Evolutionary conservation across 345 rosid species (phyloP).

Genomic region (Erysimum cheiranthoides): DNA sequence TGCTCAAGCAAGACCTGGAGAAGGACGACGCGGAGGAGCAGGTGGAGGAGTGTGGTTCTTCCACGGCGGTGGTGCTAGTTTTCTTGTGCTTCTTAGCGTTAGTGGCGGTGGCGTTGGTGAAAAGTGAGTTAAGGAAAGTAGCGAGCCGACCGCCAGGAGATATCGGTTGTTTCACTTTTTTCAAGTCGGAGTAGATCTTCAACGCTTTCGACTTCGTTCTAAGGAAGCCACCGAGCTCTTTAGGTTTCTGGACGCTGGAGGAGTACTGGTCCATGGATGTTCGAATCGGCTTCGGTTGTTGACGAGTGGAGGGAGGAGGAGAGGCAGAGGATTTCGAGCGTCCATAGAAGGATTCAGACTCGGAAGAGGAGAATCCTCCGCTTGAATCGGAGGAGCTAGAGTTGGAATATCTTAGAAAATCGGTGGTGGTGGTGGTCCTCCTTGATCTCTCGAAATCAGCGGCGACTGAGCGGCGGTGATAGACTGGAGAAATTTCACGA

Average conservation of each 20-base stretch:
- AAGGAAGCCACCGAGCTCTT: conserved; percentile 55
- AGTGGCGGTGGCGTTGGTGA: conserved; percentile 52
- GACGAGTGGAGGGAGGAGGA: conserved; percentile 27
- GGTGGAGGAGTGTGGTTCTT: conserved; percentile 40
- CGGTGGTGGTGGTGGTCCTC: conserved; percentile 25
- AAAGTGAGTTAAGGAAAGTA: conserved; percentile 79
- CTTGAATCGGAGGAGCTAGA: conserved; percentile 83
- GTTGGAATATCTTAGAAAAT: conserved; percentile 54
- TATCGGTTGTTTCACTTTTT: conserved; percentile 85
- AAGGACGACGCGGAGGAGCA: conserved; percentile 87
- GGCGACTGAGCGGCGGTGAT: conserved; percentile 58
- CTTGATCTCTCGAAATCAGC: conserved; percentile 48
- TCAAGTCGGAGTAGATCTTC: conserved; percentile 80
- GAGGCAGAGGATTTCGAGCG: conserved; percentile 37
- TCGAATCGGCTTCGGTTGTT: conserved; percentile 60
- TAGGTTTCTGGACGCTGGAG: conserved; percentile 43
- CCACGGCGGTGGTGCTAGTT: neutral
- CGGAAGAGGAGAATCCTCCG: conserved; percentile 79
- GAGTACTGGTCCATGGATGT: conserved; percentile 49
- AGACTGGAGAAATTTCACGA: conserved; percentile 26
- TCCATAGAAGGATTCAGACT: conserved; percentile 61
- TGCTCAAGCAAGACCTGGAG: conserved; percentile 86
- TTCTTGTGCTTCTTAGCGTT: conserved; percentile 50
- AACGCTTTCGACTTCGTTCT: conserved; percentile 82
- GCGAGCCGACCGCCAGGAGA: conserved; percentile 88